phyloP scores from a whole-genome alignment of 495 filamentous ascomycete species.

The Penicillium coprophilum region DNA sequence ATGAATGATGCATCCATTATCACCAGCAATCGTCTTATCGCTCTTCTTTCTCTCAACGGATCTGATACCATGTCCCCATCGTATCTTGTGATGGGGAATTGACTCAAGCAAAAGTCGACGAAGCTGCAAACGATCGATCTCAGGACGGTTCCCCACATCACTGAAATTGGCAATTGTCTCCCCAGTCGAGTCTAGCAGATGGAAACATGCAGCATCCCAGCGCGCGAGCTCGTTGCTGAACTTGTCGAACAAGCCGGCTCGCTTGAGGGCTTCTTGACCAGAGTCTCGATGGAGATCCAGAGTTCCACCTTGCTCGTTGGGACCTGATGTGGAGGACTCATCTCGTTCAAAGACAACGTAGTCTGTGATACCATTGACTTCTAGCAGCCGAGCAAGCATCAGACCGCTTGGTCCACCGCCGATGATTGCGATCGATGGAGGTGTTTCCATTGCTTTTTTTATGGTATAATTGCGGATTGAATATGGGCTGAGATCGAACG shows the following conservation, averaged over 20 bases:
- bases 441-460: not conserved
- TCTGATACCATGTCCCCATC: constrained; percentile 34
- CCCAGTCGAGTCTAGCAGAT: constrained; percentile 13
- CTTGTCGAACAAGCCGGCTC: constrained; percentile 47
- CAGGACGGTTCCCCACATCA: constrained; percentile 21
- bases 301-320: constrained; percentile 46
- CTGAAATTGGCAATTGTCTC: constrained; percentile 8
- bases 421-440: constrained; percentile 51
- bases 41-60: not conserved
- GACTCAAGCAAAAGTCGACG: constrained; percentile 45
- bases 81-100: constrained; percentile 36
- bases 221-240: constrained; percentile 42
- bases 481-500: not conserved
- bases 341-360: constrained; percentile 53
- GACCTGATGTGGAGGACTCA: constrained; percentile 16
- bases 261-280: constrained; percentile 51
- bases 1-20: not conserved
- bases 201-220: constrained; percentile 40
- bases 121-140: constrained; percentile 44
- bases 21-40: not conserved
- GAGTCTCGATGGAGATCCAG: constrained; percentile 50
- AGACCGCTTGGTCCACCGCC: constrained; percentile 56
- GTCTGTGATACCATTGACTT: constrained; percentile 37
- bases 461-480: not conserved
- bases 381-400: constrained; percentile 52